These are phyloP conservation scores for Penicillium alfredii DNA, from an alignment of 495 filamentous ascomycete genomes.

Conservation along the genomic window DNA sequence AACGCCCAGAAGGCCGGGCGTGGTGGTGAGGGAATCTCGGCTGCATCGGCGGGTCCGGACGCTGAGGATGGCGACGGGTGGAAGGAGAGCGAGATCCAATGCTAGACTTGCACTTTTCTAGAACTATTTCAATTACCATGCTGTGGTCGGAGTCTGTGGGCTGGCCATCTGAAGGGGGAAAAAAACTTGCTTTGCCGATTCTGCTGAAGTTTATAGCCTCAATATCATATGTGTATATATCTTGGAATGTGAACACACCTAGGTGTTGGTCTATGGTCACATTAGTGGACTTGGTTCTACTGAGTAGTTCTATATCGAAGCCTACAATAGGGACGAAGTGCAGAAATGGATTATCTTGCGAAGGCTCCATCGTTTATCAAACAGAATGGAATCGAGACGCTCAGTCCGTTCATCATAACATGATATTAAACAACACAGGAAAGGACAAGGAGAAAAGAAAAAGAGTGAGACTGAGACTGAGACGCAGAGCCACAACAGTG, in stretches of 20 bases:
- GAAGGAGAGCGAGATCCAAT: slow-evolving; percentile 50
- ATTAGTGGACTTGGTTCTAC: too few species aligned
- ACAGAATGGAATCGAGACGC: slow-evolving; percentile 18
- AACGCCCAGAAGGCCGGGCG: slow-evolving; percentile 28
- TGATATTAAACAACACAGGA: slow-evolving; percentile 27
- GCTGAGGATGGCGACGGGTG: slow-evolving; percentile 40
- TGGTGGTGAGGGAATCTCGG: slow-evolving; percentile 39
- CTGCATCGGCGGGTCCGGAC: slow-evolving; percentile 32
- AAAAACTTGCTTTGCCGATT: too few species aligned
- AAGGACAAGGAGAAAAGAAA: slow-evolving; percentile 15
- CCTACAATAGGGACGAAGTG: slow-evolving; percentile 1
- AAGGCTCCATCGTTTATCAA: slow-evolving; percentile 17
- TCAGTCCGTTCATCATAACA: slow-evolving; percentile 26
- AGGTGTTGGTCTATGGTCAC: too few species aligned
- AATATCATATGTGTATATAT: too few species aligned
- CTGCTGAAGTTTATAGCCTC: too few species aligned
- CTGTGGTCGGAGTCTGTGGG: background rate
- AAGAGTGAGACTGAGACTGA: slow-evolving; percentile 13
- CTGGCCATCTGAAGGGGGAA: too few species aligned
- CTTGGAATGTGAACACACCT: too few species aligned
- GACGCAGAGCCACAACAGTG: too few species aligned
- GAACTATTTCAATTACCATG: too few species aligned
- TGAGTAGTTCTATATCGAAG: too few species aligned
- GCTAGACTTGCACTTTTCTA: too few species aligned
- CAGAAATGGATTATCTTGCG: slow-evolving; percentile 13